Conservation (phyloP, 768 basidiomycete species). For the Leucosporidium creatinivorum region DNA sequence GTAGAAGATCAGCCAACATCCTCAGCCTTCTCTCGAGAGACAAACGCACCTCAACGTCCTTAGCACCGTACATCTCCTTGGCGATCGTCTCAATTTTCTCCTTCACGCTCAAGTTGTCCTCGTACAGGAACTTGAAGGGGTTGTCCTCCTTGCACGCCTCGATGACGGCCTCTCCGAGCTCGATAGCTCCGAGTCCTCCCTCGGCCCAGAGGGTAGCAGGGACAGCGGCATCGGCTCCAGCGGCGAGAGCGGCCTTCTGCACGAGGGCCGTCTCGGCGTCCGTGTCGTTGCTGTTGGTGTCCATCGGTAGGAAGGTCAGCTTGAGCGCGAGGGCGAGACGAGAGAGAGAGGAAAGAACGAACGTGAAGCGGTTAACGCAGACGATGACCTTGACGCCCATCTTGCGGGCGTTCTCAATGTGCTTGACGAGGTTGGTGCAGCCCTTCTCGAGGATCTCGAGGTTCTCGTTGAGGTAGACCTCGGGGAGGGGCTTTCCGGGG, state of each 20-base stretch:
- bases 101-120: conserved; percentile 59
- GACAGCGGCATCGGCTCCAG: conserved; percentile 89
- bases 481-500: conserved; percentile 86
- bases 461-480: conserved; percentile 90
- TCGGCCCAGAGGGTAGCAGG: conserved; percentile 97
- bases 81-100: conserved; percentile 78
- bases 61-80: conserved; percentile 64
- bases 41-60: conserved; percentile 52
- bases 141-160: conserved; percentile 59
- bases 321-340: neutral
- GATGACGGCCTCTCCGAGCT: conserved; percentile 87
- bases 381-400: conserved; percentile 95
- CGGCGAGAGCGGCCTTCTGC: conserved; percentile 65
- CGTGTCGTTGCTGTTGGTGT: conserved; percentile 64
- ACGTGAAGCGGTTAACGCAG: conserved; percentile 92
- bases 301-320: neutral
- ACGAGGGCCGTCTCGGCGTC: conserved; percentile 80
- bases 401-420: conserved; percentile 90
- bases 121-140: conserved; percentile 84
- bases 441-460: conserved; percentile 81
- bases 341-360: conserved; percentile 1
- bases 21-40: too few species aligned
- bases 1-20: conserved; percentile 23
- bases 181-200: conserved; percentile 82
- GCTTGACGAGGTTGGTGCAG: conserved; percentile 83